Conservation (phyloP, 2,329 filamentous ascomycete species). For the Orbilia brochopaga region DNA sequence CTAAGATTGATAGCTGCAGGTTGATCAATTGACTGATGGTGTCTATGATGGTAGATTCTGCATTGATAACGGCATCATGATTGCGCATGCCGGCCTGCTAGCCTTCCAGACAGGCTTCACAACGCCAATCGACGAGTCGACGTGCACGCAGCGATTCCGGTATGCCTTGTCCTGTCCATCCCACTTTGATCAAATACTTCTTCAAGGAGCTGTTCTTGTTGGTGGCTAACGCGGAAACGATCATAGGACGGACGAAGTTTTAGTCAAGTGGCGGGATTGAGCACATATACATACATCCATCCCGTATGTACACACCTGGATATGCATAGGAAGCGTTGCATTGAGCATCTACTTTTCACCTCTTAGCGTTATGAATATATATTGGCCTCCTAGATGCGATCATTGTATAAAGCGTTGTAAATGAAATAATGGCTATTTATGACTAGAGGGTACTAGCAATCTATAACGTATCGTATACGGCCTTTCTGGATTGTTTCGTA, state of each 20-base stretch:
- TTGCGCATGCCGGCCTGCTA: slow-evolving; percentile 90
- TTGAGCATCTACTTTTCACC: too few relatives aligned
- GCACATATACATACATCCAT: background rate
- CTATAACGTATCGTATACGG: too few relatives aligned
- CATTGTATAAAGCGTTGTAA: too few relatives aligned
- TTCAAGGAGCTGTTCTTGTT: background rate
- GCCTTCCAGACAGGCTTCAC: slow-evolving; percentile 81
- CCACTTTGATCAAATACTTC: too few relatives aligned
- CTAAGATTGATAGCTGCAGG: too few relatives aligned
- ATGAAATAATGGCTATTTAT: too few relatives aligned
- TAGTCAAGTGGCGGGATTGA: slow-evolving; percentile 76
- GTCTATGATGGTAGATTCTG: slow-evolving; percentile 67
- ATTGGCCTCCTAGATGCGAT: too few relatives aligned
- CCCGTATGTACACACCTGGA: background rate
- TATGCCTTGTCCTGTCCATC: slow-evolving; percentile 10
- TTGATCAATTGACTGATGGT: too few relatives aligned
- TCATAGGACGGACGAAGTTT: slow-evolving; percentile 75
- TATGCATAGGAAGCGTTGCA: too few relatives aligned
- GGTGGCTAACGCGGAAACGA: background rate
- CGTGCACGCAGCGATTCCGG: slow-evolving; percentile 77
- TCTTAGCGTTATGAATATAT: too few relatives aligned
- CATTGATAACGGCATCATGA: slow-evolving; percentile 99
- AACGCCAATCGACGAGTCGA: slow-evolving; percentile 78
- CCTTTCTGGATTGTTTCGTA: too few relatives aligned
- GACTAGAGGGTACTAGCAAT: too few relatives aligned